These are phyloP conservation scores for Abortiporus biennis DNA, from an alignment of 1,284 basidiomycete genomes.

Conservation along the genomic window DNA sequence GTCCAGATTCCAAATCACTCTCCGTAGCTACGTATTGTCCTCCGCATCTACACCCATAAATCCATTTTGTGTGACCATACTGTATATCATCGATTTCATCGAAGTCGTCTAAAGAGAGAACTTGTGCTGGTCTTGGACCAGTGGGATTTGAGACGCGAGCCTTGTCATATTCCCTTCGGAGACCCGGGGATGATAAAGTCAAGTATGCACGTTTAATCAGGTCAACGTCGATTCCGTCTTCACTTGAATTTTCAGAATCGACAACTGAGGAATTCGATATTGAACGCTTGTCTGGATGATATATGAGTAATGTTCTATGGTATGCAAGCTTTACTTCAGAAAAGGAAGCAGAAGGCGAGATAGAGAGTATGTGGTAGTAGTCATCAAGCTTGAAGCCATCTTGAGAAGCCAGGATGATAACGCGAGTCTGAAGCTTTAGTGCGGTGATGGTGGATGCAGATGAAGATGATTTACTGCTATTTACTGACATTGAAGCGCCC, in stretches of 20 bases:
- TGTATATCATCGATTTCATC: constrained; percentile 31
- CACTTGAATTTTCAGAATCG: too few relatives aligned
- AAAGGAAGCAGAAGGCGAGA: constrained; percentile 24
- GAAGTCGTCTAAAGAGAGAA: constrained; percentile 75
- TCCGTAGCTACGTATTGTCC: constrained; percentile 52
- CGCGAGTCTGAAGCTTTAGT: too few relatives aligned
- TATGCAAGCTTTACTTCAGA: constrained; percentile 64
- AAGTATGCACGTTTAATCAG: constrained; percentile 56
- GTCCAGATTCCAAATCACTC: constrained; percentile 54
- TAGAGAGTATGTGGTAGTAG: constrained; percentile 28
- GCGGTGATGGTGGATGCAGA: too few relatives aligned
- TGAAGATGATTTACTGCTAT: too few relatives aligned
- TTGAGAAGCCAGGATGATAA: constrained; percentile 13
- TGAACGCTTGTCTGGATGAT: constrained; percentile 73
- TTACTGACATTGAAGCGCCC: too few relatives aligned
- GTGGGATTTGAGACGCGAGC: constrained; percentile 12
- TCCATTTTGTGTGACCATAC: constrained; percentile 36
- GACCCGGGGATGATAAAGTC: constrained; percentile 41
- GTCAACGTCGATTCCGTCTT: constrained; percentile 39
- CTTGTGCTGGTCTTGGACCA: constrained; percentile 64
- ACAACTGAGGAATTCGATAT: constrained; percentile 9
- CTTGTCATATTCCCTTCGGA: constrained; percentile 51
- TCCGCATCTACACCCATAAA: constrained; percentile 64
- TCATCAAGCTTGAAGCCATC: constrained; percentile 12
- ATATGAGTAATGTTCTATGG: constrained; percentile 53